Evolutionary conservation across 352 stramenopile species (phyloP), one percentile per base, ranked within the genome.

Genomic region (Phytophthora idaei): DNA sequence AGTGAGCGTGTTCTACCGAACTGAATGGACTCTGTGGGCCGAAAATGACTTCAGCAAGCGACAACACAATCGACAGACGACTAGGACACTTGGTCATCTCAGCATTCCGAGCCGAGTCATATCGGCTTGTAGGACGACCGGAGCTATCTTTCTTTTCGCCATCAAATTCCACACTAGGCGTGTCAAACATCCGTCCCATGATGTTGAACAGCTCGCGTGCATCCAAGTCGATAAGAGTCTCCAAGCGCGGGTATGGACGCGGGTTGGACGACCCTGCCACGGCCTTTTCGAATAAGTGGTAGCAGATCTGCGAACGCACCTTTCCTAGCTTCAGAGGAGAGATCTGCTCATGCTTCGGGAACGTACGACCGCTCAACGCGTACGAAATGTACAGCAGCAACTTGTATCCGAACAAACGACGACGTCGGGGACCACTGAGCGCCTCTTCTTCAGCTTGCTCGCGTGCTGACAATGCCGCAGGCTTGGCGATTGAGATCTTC

Each of bases 361-460:
- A 98, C 15, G 67, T 85, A 39, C 88, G 87, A 5, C 93, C 94
- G 57, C 75, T 90, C 42, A 98, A 90, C n/a, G 87, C 94, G 56
- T 94, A 97, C 57, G 90, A 94, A 55, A 98, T 78, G 73, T 98
- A 98, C 44, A 98, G 45, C 51, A 95, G 62, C 55, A 93, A 47
- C 66, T 96, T 95, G 79, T 96, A 96, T 14, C 85, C 87, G 52
- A 88, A 93, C 45, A 90, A 78, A 12, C 85, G 83, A 25, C 85
- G 81, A 29, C 80, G 78, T 15, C 88, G 78, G 41, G 80, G 76
- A 11, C 74, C 83, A 51, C 73, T 87, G 9, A 92, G 70, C 8
- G 74, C 72, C 12, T 87, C 72, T 27, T 92, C 76, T 57, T 77
- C 72, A 25, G 50, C 60, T 54, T 69, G 71, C 27, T 79, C 71